Conservation (phyloP, 176 grass and related monocot genomes). For the Cenchrus americanus region DNA sequence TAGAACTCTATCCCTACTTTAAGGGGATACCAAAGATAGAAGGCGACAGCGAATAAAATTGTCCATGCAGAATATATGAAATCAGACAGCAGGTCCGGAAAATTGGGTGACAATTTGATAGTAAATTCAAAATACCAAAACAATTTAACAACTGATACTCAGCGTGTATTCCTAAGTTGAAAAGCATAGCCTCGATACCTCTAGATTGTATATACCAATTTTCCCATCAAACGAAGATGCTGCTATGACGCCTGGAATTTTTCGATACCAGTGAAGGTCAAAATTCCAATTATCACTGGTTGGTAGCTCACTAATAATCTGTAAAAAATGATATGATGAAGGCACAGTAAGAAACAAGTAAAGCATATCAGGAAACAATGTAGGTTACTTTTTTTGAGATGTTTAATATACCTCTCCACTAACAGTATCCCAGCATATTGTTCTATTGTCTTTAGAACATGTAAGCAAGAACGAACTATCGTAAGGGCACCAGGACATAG, state of each 20-base stretch:
- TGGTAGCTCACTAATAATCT: conserved; percentile 95
- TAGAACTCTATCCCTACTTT: background rate
- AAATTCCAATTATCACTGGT: conserved; percentile 91
- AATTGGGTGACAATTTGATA: background rate
- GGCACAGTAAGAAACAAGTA: conserved; percentile 25
- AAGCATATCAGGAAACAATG: background rate
- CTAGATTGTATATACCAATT: conserved; percentile 91
- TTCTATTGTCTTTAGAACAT: conserved; percentile 99
- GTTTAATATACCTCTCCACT: conserved; percentile 81
- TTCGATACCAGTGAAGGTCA: conserved; percentile 96
- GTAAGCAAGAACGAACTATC: conserved; percentile 98
- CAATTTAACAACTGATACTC: background rate
- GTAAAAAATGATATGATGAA: conserved; percentile 35
- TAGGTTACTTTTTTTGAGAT: background rate
- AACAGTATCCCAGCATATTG: conserved; percentile 98
- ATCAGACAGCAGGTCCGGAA: background rate
- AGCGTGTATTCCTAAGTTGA: background rate
- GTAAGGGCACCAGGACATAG: conserved; percentile 99
- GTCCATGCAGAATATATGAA: background rate
- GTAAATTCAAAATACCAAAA: background rate
- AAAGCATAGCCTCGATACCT: conserved; percentile 53
- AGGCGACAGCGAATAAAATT: background rate
- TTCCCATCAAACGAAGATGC: conserved; percentile 95
- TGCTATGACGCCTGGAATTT: conserved; percentile 91
- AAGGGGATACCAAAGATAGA: background rate